Evolutionary conservation across 768 basidiomycete species (phyloP).

Genomic region (Chalciporus sphaerocephalus): DNA sequence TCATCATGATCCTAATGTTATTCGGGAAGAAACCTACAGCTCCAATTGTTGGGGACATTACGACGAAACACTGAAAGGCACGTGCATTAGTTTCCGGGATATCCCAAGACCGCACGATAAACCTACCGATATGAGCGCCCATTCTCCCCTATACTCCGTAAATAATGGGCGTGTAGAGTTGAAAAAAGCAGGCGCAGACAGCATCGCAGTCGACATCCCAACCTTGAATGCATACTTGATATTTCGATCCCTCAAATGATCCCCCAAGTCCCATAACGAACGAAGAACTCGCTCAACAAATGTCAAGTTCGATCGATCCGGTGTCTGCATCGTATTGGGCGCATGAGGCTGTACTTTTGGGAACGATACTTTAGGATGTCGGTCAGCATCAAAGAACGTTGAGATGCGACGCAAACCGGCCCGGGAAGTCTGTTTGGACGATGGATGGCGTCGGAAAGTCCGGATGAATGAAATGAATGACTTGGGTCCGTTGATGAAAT

Average conservation of each 20-base stretch:
- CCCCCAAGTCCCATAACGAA: slow-evolving; percentile 67
- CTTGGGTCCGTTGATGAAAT: slow-evolving; percentile 24
- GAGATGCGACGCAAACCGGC: slow-evolving; percentile 39
- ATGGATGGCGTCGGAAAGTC: slow-evolving; percentile 12
- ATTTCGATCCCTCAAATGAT: slow-evolving; percentile 62
- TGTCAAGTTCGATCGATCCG: slow-evolving; percentile 55
- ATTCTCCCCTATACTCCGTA: slow-evolving; percentile 83
- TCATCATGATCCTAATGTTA: slow-evolving; percentile 3
- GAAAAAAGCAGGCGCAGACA: slow-evolving; percentile 87
- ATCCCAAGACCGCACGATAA: slow-evolving; percentile 10
- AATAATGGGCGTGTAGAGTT: slow-evolving; percentile 74
- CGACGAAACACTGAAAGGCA: slow-evolving; percentile 66
- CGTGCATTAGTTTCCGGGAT: slow-evolving; percentile 5
- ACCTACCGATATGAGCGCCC: slow-evolving; percentile 89
- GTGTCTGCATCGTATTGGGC: slow-evolving; percentile 82
- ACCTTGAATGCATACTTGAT: slow-evolving; percentile 86
- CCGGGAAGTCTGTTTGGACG: slow-evolving; percentile 13
- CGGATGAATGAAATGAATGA: slow-evolving; percentile 20
- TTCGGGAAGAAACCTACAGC: slow-evolving; percentile 47
- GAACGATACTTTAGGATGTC: slow-evolving; percentile 59
- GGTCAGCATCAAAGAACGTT: slow-evolving; percentile 50
- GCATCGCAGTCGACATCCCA: slow-evolving; percentile 74
- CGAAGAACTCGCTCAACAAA: slow-evolving; percentile 62
- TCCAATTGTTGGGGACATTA: slow-evolving; percentile 87
- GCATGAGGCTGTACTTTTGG: slow-evolving; percentile 81